Base-by-base conservation (phyloP, 352 stramenopile species). In the Detonula confervacea region DNA sequence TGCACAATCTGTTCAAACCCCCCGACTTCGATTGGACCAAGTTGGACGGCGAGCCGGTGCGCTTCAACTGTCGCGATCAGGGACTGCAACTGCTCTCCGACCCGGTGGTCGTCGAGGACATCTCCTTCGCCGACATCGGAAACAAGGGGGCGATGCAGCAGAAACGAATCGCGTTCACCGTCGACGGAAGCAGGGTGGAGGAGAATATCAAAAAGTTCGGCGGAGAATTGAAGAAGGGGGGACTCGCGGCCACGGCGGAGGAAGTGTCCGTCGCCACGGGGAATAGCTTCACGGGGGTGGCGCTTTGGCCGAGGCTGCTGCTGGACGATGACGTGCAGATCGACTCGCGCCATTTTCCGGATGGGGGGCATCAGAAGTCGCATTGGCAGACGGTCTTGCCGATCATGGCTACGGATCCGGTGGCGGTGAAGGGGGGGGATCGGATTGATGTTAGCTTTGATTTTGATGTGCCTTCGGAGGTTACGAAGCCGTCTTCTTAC, bases 371-470 rank as follows among this genome's bases (percentile, higher is more conserved):
- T 72, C 80, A 87, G 59, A 80, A 70, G 33, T 86, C 72, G 20
- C 87, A 92, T 79, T 92, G 87, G 87, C 87, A 92, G 67, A 92
- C 84, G 9, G 87, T 92, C n/a, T 69, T 92, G 49, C 80, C 84
- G 6, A 88, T 92, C 12, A 87, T 86, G 74, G 35, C 42, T n/a
- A 71, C 63, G 24, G 51, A 46, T 54, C 87, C 87, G 12, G 69
- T 90, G 25, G 6, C 35, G 27, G 68, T 76, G 0, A 59, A 67
- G 30, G 74, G 49, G 5, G 73, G 81, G 27, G 79, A 87, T 73
- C 33, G 70, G 42, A 66, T 56, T 44, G 35, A 8, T 33, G 61
- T 59, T 62, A 64, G 52, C 0, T 63, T 68, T 52, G 46, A 80
- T 67, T 84, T 73, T 47, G 73, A 69, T 51, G 30, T 68, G 1